Evolutionary conservation across 2,329 filamentous ascomycete genomes (phyloP), one percentile per base, ranked within the genome.

Genomic region (Nothophoma quercina): DNA sequence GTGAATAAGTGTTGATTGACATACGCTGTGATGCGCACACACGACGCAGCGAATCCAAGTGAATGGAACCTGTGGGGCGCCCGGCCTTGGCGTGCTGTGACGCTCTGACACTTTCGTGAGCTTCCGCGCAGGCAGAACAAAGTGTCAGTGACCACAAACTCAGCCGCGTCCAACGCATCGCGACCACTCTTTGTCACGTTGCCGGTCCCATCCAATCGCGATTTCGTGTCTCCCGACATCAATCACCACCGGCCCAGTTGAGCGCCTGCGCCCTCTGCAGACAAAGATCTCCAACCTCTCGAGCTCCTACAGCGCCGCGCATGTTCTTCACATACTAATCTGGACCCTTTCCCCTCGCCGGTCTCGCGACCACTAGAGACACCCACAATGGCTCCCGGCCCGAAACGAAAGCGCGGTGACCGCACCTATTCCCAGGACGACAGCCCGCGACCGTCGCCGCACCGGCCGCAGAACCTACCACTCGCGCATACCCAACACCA

Each of bases 331-430:
- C 56, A 53, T 51, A 60, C 44, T 55, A 39, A 38, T 53, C 59
- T 53, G 57, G 63, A 49, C 54, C n/a, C 40, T 51, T 38, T 51
- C 56, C 57, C 62, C 59, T 48, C 57, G 48, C 60, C 54, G 62
- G 65, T 59, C 66, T 68, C 62, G 63, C 60, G 54, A 57, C 58
- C 55, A 39, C 63, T 59, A 63, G 61, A 67, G 60, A 55, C 64
- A 64, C 62, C 68, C 58, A 69, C 25, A 33, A 85, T 85, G 83
- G 76, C 81, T 70, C 81, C 79, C 59, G 72, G 72, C 59, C 75
- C 76, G 46, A 87, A 87, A 77, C 78, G 84, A 57, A 86, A 86
- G 77, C 77, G 80, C 52, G 71, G 74, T 26, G 79, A 82, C 39
- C 73, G 77, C 56, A 74, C 69, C 38, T 75, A 72, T 51, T 75